Base-by-base conservation (phyloP, 2,329 filamentous ascomycete species). In the Penicillium sp. region DNA sequence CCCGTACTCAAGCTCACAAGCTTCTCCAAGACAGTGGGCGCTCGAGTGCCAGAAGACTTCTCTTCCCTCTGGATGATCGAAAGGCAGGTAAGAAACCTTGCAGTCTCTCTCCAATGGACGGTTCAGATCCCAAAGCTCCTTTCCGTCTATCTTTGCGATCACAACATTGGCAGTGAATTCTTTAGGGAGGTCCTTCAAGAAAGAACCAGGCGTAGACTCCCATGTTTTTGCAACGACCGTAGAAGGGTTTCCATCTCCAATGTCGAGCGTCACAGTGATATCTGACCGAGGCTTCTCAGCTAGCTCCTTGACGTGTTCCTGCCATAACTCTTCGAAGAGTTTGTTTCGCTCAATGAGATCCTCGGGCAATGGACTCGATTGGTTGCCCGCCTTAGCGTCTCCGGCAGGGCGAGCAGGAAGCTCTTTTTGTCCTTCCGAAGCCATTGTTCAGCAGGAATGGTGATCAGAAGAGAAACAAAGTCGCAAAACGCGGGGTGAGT, bases 21-120 rank as follows among this genome's bases (percentile, higher is more conserved):
- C 92, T 76, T 97, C 94, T 64, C 94, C 94, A n/a, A 99, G 84
- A 62, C 96, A 87, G 73, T 99, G 94, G 46, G 94, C 94, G 66
- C 88, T 93, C 20, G 91, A 96, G 75, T 97, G 94, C 93, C 93
- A 99, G 78, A 97, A 99, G 56, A 97, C 93, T 72, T 90, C 90
- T 78, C 94, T 92, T 67, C 91, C 93, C 76, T 89, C 76, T 1
- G 72, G 68, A 72, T 88, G 78, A 51, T 91, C 86, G 66, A 97
- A 99, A 62, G 89, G 86, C 61, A 97, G 81, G 54, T 97, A 81
- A 68, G 92, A 88, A 26, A 99, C 82, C 65, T 84, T 88, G 78
- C 90, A 94, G 78, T 87, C 90, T 75, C 85, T 86, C 80, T 97
- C 94, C 35, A 99, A 77, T 5, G 93, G 93, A 55, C 94, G 82